A percentile compares a stretch with the other conserved stretches of the same genome.
phyloP scores from a whole-genome alignment of 1,284 basidiomycete species.

The Papiliotrema terrestris region DNA sequence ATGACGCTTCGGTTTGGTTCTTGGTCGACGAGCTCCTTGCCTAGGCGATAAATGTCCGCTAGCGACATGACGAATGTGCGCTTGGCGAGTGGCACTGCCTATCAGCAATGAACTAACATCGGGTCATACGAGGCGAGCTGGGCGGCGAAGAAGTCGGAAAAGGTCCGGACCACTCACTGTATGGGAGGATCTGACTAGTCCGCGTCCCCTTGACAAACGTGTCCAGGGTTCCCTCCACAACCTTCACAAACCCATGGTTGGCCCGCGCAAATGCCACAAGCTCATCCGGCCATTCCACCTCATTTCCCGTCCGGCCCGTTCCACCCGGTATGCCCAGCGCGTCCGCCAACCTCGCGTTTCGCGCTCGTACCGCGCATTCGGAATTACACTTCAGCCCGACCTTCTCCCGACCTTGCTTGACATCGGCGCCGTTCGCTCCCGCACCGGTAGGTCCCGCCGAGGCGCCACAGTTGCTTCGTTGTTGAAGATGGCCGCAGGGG shows the following conservation, averaged over 20 bases:
- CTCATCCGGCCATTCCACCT: conserved; percentile 61
- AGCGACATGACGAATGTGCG: conserved; percentile 74
- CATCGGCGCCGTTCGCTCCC: conserved; percentile 1
- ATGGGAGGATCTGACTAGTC: conserved; percentile 69
- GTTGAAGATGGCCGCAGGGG: conserved; percentile 73
- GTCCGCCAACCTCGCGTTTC: conserved; percentile 79
- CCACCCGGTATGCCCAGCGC: conserved; percentile 66
- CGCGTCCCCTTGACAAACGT: conserved; percentile 70
- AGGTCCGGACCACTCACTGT: no score
- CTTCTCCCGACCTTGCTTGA: conserved; percentile 32
- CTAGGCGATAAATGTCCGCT: conserved; percentile 72
- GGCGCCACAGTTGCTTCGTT: conserved; percentile 65
- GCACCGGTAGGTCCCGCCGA: conserved; percentile 52
- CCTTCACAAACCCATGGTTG: conserved; percentile 62
- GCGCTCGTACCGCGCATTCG: conserved; percentile 74
- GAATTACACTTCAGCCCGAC: conserved; percentile 66
- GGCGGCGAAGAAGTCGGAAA: no score
- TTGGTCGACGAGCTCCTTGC: conserved; percentile 75
- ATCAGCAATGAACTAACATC: conserved; percentile 6
- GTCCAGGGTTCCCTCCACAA: conserved; percentile 73
- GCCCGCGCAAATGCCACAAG: conserved; percentile 59
- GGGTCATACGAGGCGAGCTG: neutral
- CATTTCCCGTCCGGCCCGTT: conserved; percentile 35
- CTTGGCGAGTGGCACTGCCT: conserved; percentile 60
- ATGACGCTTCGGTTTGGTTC: conserved; percentile 74